Evolutionary conservation across 306 rosid species (phyloP).

Genomic region (Gastrolobium bilobum): DNA sequence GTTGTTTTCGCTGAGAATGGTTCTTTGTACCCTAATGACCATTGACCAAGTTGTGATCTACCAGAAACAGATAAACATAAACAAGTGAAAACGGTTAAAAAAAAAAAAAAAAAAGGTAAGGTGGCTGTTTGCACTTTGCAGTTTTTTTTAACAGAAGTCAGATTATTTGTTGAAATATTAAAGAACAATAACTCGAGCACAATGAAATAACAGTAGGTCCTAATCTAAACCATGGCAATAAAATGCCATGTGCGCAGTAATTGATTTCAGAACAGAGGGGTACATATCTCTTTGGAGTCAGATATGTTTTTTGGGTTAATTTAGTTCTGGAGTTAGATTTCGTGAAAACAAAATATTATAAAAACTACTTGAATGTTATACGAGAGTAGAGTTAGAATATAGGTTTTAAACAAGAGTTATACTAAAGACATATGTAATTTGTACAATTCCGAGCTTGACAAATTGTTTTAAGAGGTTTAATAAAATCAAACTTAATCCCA

Average conservation of each 20-base stretch:
- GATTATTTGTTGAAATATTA: conserved; percentile 31
- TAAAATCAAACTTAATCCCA: not conserved
- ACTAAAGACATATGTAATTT: not conserved
- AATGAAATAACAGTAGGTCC: not conserved
- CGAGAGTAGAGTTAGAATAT: too few relatives aligned
- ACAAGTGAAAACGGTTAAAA: not conserved
- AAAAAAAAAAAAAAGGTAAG: not conserved
- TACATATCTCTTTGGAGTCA: not conserved
- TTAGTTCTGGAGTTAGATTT: not conserved
- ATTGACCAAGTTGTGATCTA: not conserved
- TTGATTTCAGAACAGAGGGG: not conserved
- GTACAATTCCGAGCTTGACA: not conserved
- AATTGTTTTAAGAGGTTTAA: not conserved
- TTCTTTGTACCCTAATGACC: not conserved
- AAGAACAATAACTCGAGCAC: conserved; percentile 10
- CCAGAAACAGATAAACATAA: not conserved
- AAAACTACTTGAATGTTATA: too few relatives aligned
- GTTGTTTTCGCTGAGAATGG: not conserved
- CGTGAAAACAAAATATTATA: not conserved
- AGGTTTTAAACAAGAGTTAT: too few relatives aligned
- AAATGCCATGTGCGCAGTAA: conserved; percentile 9
- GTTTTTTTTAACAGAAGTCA: not conserved
- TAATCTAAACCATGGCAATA: not conserved
- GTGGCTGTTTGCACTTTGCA: not conserved
- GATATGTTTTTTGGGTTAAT: not conserved